Conservation (phyloP, 2,329 filamentous ascomycete genomes). For the Tolypocladium nubicola region DNA sequence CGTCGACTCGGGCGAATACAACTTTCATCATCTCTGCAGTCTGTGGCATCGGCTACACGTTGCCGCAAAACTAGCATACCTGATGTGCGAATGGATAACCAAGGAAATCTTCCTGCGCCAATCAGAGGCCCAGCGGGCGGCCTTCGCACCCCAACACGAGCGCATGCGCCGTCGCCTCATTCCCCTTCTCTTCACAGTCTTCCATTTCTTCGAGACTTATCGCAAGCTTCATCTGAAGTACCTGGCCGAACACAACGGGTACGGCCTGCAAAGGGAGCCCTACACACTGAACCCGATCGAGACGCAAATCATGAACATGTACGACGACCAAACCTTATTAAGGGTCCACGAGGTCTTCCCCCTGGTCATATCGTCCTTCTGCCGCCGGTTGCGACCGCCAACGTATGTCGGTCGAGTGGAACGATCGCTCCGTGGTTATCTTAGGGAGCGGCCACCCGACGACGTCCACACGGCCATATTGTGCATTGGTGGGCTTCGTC, state of each 20-base stretch:
- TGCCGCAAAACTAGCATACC: constrained; percentile 48
- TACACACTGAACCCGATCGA: constrained; percentile 56
- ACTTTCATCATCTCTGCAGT: constrained; percentile 51
- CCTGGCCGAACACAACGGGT: constrained; percentile 38
- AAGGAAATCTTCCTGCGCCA: constrained; percentile 54
- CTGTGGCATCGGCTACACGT: constrained; percentile 58
- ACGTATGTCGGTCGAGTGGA: constrained; percentile 55
- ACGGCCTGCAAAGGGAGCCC: constrained; percentile 39
- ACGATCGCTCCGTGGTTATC: constrained; percentile 50
- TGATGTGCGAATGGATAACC: constrained; percentile 54
- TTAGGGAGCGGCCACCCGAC: constrained; percentile 51
- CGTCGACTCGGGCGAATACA: constrained; percentile 35
- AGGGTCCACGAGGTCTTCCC: constrained; percentile 56
- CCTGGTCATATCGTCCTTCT: constrained; percentile 53
- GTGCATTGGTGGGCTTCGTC: constrained; percentile 49
- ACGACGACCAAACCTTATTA: constrained; percentile 51
- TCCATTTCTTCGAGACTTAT: constrained; percentile 59
- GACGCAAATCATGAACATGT: constrained; percentile 50
- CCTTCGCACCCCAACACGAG: constrained; percentile 51
- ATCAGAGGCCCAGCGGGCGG: constrained; percentile 40
- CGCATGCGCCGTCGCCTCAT: constrained; percentile 55
- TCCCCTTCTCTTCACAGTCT: constrained; percentile 53
- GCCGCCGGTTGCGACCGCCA: constrained; percentile 49
- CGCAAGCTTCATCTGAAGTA: constrained; percentile 48
- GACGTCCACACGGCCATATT: constrained; percentile 52